Percentiles rank a stretch among this genome's conserved stretches.
These are phyloP conservation scores for Artemisia argyi DNA, from an alignment of 129 eudicot species.

Conservation along the genomic window DNA sequence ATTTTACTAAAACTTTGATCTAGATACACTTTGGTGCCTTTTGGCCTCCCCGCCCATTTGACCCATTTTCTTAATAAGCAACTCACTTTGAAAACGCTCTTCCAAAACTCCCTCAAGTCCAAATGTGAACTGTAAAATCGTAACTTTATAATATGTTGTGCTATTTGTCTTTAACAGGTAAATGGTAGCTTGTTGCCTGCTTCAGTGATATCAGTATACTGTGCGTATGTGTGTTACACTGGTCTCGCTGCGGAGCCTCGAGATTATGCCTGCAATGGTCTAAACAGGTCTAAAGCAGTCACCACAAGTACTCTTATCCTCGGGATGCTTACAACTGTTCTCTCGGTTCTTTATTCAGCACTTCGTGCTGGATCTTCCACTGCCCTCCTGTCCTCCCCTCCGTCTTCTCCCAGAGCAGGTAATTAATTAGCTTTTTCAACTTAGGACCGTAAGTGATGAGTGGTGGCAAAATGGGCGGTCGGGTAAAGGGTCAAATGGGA, in stretches of 20 bases:
- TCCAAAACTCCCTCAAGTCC: background rate
- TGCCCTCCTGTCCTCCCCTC: conserved; percentile 91
- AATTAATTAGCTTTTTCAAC: conserved; percentile 4
- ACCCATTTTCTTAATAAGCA: too few species aligned
- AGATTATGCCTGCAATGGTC: conserved; percentile 89
- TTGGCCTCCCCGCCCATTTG: too few species aligned
- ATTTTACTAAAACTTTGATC: too few species aligned
- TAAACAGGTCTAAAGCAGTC: conserved; percentile 73
- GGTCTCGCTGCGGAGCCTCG: conserved; percentile 91
- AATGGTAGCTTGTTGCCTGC: conserved; percentile 97
- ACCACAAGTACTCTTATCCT: conserved; percentile 78
- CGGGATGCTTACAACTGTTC: conserved; percentile 97
- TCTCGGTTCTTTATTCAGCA: conserved; percentile 89
- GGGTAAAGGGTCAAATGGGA: background rate
- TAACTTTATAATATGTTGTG: background rate
- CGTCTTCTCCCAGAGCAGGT: conserved; percentile 97
- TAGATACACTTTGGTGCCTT: too few species aligned
- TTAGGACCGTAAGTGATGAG: background rate
- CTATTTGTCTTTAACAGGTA: conserved; percentile 54
- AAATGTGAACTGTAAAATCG: background rate
- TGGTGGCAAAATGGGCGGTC: background rate
- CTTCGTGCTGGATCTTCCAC: conserved; percentile 98
- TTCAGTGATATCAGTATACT: conserved; percentile 81
- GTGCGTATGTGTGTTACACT: conserved; percentile 95
- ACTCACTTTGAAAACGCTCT: background rate